phyloP scores from a whole-genome alignment of 257 asterid genomes.

The Nicotiana benthamiana region DNA sequence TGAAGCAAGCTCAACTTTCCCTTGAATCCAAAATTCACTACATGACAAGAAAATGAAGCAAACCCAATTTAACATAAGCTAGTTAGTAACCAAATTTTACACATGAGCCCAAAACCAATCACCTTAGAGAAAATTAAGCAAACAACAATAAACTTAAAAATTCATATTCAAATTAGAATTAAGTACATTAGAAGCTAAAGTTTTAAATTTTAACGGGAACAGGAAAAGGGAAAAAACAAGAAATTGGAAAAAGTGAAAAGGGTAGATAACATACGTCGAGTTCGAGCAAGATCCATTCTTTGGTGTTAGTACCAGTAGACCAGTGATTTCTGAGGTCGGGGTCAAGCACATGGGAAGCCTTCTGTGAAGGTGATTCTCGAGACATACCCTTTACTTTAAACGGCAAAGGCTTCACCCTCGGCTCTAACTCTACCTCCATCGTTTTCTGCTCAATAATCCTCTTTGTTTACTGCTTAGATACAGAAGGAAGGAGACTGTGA shows the following conservation, averaged over 20 bases:
- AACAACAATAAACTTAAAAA: not conserved
- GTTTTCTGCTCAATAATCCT: not conserved
- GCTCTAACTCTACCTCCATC: constrained; percentile 93
- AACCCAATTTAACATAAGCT: no score
- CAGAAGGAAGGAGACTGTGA: not conserved
- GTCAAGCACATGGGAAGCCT: constrained; percentile 75
- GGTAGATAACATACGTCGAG: constrained; percentile 54
- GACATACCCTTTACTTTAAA: constrained; percentile 93
- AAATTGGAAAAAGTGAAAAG: not conserved
- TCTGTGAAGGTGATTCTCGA: constrained; percentile 83
- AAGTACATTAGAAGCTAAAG: not conserved
- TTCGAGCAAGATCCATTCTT: constrained; percentile 96
- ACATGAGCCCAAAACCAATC: not conserved
- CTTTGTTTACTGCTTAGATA: not conserved
- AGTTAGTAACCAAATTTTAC: not conserved
- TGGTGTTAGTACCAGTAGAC: constrained; percentile 94
- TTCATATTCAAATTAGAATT: not conserved
- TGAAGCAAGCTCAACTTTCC: not conserved
- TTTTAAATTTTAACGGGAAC: not conserved
- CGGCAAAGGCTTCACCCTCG: constrained; percentile 69
- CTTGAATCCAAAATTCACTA: not conserved
- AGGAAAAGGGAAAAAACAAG: not conserved
- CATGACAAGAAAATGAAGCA: no score
- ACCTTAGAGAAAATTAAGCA: not conserved
- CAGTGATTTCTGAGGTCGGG: constrained; percentile 93